Percentiles rank a stretch among this genome's conserved stretches.
Conservation (phyloP, 176 grass and related monocot species). For the Pontederia crassipes region DNA sequence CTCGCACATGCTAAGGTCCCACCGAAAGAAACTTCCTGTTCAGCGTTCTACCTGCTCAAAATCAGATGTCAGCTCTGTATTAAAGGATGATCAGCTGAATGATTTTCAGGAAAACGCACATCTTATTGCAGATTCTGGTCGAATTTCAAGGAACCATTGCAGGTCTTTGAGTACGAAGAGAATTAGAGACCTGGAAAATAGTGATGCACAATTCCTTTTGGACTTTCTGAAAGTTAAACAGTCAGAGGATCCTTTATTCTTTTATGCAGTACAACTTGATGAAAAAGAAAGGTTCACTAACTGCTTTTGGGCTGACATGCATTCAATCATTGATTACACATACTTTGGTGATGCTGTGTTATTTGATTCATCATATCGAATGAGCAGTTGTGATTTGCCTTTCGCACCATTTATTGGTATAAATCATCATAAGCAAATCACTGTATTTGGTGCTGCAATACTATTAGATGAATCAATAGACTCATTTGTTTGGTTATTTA, state of each 20-base stretch:
- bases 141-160: slow-evolving; percentile 7
- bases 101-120: slow-evolving; percentile 1
- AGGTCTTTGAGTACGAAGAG: slow-evolving; percentile 22
- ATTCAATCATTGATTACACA: slow-evolving; percentile 22
- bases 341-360: slow-evolving; percentile 31
- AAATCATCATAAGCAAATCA: slow-evolving; percentile 38
- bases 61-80: slow-evolving; percentile 26
- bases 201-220: slow-evolving; percentile 26
- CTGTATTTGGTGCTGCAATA: slow-evolving; percentile 40
- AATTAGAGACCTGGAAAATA: slow-evolving; percentile 34
- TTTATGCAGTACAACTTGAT: slow-evolving; percentile 38
- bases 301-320: slow-evolving; percentile 35
- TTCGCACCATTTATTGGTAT: slow-evolving; percentile 34
- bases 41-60: slow-evolving; percentile 23
- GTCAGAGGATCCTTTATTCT: slow-evolving; percentile 36
- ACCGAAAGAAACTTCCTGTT: slow-evolving; percentile 27
- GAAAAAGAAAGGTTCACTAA: slow-evolving; percentile 32
- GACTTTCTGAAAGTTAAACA: slow-evolving; percentile 40
- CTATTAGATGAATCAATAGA: slow-evolving; percentile 28
- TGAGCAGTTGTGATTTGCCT: slow-evolving; percentile 28
- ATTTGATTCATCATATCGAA: slow-evolving; percentile 26
- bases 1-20: slow-evolving; percentile 32
- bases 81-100: slow-evolving; percentile 14
- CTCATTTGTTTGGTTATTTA: slow-evolving; percentile 42
- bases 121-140: slow-evolving; percentile 1